Percentiles rank a stretch among this genome's conserved stretches.
These are phyloP conservation scores for Margaritispora aquatica DNA, from an alignment of 495 filamentous ascomycete species.

Conservation along the genomic window DNA sequence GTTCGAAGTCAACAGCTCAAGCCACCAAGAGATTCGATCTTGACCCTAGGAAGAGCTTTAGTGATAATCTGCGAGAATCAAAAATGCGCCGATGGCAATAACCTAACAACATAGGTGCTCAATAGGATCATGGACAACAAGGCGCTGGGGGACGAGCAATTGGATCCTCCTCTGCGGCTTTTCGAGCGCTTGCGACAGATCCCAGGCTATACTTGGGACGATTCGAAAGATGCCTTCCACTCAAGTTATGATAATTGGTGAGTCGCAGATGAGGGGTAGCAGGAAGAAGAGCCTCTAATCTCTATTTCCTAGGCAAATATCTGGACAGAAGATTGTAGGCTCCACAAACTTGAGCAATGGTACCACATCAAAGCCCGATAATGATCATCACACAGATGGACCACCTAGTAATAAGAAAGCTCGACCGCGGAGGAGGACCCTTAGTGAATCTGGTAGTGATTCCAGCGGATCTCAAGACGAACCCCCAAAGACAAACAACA, in stretches of 20 bases:
- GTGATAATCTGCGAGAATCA: background rate
- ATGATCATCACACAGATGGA: background rate
- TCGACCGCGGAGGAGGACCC: conserved; percentile 33
- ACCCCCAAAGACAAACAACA: background rate
- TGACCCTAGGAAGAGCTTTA: background rate
- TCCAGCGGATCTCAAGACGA: conserved; percentile 25
- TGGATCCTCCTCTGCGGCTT: conserved; percentile 62
- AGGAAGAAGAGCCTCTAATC: background rate
- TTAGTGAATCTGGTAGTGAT: conserved; percentile 48
- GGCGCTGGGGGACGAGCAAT: conserved; percentile 51
- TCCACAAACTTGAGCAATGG: background rate
- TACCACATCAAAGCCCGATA: background rate
- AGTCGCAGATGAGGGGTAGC: background rate
- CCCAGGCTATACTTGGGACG: conserved; percentile 72
- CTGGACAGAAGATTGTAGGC: conserved; percentile 29
- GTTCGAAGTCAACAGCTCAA: background rate
- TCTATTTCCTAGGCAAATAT: conserved; percentile 38
- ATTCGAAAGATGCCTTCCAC: conserved; percentile 61
- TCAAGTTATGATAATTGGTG: conserved; percentile 77
- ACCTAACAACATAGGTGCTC: background rate
- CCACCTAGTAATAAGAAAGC: conserved; percentile 9
- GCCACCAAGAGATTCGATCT: background rate
- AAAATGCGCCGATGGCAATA: conserved; percentile 12
- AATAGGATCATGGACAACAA: conserved; percentile 45
- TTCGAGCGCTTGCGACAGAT: conserved; percentile 67